phyloP scores from a whole-genome alignment of 73 alveolate species.

The Blepharisma stoltei region DNA sequence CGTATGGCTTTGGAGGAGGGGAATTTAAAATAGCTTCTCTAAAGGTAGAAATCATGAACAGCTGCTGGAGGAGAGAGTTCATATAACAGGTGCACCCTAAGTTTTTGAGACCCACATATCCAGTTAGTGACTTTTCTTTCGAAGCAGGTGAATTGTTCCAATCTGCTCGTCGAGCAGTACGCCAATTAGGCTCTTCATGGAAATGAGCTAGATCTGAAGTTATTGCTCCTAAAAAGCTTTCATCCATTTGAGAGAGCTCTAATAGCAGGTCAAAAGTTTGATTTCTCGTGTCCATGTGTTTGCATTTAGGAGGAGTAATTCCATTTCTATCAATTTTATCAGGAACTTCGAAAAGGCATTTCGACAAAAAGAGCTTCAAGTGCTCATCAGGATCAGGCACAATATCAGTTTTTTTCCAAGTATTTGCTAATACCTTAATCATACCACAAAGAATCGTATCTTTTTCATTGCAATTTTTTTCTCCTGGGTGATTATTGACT shows the following conservation, averaged over 20 bases:
- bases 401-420: conserved; percentile 34
- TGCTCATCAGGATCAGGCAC: conserved; percentile 29
- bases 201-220: background rate
- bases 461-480: conserved; percentile 35
- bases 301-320: conserved; percentile 64
- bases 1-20: conserved; percentile 29
- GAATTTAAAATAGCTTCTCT: conserved; percentile 65
- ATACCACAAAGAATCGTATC: conserved; percentile 47
- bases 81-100: conserved; percentile 94
- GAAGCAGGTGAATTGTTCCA: conserved; percentile 61
- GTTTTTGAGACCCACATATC: conserved; percentile 91
- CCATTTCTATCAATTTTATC: conserved; percentile 30
- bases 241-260: background rate
- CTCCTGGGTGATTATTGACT: conserved; percentile 37
- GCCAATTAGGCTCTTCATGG: conserved; percentile 62
- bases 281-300: conserved; percentile 10
- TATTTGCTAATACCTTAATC: conserved; percentile 35
- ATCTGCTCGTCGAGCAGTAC: conserved; percentile 64
- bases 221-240: background rate
- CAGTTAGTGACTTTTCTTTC: conserved; percentile 59
- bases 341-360: conserved; percentile 62
- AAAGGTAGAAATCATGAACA: conserved; percentile 87
- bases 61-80: conserved; percentile 90
- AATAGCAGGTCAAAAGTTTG: background rate
- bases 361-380: conserved; percentile 28